phyloP scores from a whole-genome alignment of 352 stramenopile genomes.

The Phytophthora syringae region DNA sequence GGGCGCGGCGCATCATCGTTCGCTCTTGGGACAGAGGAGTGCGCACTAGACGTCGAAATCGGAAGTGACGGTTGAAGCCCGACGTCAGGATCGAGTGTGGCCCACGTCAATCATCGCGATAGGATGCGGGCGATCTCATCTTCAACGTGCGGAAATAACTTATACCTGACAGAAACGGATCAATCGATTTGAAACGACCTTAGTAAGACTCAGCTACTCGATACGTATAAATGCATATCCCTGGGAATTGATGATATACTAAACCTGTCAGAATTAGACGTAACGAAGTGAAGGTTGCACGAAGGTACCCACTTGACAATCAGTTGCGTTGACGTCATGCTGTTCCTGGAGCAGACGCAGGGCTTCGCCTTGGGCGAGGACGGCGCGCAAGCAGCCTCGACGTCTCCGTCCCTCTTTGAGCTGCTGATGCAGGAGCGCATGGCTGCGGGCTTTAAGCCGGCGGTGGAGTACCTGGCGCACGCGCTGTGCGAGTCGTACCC shows the following conservation, averaged over 20 bases:
- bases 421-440: constrained; percentile 90
- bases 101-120: constrained; percentile 31
- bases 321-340: constrained; percentile 46
- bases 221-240: background rate
- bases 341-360: constrained; percentile 85
- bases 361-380: constrained; percentile 49
- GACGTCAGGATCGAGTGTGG: background rate
- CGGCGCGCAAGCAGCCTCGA: constrained; percentile 3
- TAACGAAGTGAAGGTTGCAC: constrained; percentile 1
- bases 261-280: background rate
- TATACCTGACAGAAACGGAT: background rate
- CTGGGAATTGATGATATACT: background rate
- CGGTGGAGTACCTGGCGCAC: constrained; percentile 77
- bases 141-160: constrained; percentile 7
- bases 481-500: constrained; percentile 80
- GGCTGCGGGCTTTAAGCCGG: constrained; percentile 74
- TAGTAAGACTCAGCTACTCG: background rate
- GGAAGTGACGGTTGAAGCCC: constrained; percentile 7
- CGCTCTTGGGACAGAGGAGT: background rate
- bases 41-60: constrained; percentile 2
- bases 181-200: background rate
- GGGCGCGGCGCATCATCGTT: constrained; percentile 24
- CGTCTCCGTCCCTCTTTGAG: constrained; percentile 81
- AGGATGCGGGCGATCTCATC: constrained; percentile 28
- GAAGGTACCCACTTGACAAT: constrained; percentile 14